Evolutionary conservation across 768 basidiomycete species (phyloP), one percentile per base, ranked within the genome.

Genomic region (Postia placenta): DNA sequence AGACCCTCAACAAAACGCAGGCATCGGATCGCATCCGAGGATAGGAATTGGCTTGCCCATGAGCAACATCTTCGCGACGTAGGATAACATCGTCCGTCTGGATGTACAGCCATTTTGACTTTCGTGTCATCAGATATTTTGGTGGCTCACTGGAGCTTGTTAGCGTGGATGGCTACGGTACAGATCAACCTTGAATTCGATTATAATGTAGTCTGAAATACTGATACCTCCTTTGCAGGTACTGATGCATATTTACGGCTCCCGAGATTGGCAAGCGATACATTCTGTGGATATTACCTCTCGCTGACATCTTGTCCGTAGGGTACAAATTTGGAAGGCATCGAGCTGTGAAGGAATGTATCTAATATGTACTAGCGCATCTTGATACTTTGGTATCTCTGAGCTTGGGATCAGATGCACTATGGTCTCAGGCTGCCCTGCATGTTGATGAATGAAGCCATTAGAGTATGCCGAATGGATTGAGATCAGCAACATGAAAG

Each of bases 41-140:
- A 85, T 92, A 48, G 90, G 90, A 2, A 83, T 92, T 39, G 90
- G 90, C 4, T 67, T 92, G 17, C 88, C 90, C 0, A 89, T 92
- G 88, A 88, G 90, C 62, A 85, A 89, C 58, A 91, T 92, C 28
- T 92, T 81, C 64, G 82, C 90, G 50, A 90, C 83, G 78, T 88
- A 30, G 24, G 41, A 17, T 28, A 11, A 5, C 12, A 35, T n/a
- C 11, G 33, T 9, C 33, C 33, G 33, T 35, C 11, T 35, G 33
- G n/a, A n/a, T 9, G 33, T n/a, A 9, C 33, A 35, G 9, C n/a
- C 11, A 19, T n/a, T 39, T 17, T 39, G 38, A 39, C 17, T 14
- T n/a, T 39, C 48, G 44, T 20, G 22, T n/a, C 38, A 27, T 4
- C 54, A 89, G 87, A 44, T 92, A 91, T 65, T 90, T 91, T 57